Conservation (phyloP, 129 eudicot species). For the Tanacetum coccineum region DNA sequence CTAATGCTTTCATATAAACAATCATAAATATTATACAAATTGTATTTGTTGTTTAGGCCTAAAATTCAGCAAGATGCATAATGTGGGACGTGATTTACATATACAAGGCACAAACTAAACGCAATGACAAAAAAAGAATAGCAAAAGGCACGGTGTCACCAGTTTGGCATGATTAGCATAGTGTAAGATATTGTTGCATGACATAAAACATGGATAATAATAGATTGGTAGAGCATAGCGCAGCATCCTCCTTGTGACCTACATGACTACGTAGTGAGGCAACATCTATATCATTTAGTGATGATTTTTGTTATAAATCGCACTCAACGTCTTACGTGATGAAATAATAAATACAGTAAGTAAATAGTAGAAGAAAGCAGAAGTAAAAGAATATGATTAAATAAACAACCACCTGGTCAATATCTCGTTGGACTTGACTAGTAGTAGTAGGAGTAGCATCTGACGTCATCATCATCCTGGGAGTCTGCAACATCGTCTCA, state of each 20-base stretch:
- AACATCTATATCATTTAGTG: no score
- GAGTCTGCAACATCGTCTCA: constrained; percentile 42
- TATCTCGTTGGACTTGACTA: constrained; percentile 72
- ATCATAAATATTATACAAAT: neutral
- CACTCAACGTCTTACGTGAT: no score
- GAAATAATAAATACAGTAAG: neutral
- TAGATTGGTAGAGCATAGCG: no score
- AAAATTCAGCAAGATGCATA: constrained; percentile 12
- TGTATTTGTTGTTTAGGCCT: constrained; percentile 6
- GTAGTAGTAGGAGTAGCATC: constrained; percentile 58
- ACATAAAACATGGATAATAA: no score
- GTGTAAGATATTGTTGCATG: no score
- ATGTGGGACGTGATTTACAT: neutral
- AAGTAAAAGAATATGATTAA: neutral
- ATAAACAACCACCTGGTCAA: constrained; percentile 56
- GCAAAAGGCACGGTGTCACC: neutral
- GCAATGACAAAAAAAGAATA: neutral
- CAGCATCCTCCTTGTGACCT: neutral
- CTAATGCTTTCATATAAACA: neutral
- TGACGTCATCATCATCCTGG: constrained; percentile 65
- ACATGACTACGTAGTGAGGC: no score
- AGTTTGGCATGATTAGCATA: neutral
- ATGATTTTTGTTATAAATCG: no score
- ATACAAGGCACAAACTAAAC: neutral
- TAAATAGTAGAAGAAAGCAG: neutral